Conservation (phyloP, 352 stramenopile genomes). For the Thraustochytrium sp. region DNA sequence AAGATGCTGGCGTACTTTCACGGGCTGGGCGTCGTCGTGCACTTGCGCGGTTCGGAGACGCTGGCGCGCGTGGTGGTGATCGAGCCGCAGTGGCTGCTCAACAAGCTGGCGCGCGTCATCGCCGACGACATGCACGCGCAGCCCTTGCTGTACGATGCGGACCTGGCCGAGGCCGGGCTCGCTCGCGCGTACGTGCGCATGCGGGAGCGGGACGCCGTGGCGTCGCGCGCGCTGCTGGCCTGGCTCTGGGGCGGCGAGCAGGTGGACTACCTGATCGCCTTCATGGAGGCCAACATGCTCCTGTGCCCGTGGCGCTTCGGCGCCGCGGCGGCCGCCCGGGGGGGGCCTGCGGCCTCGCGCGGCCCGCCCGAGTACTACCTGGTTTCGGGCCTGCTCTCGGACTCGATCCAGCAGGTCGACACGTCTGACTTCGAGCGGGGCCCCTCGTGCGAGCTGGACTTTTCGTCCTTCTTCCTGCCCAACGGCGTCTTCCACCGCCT, state of each 20-base stretch:
- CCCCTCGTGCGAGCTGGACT: not conserved
- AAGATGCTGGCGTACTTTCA: constrained; percentile 7
- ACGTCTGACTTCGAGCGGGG: not conserved
- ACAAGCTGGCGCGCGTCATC: constrained; percentile 6
- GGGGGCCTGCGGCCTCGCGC: no score
- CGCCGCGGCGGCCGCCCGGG: not conserved
- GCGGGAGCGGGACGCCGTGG: not conserved
- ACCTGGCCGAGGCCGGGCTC: not conserved
- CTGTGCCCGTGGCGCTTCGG: not conserved
- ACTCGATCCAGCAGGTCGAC: not conserved
- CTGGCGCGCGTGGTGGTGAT: not conserved
- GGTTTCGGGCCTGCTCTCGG: not conserved
- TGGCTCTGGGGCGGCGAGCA: constrained; percentile 11
- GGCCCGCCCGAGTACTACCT: not conserved
- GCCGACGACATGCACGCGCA: constrained; percentile 12
- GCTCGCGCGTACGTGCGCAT: not conserved
- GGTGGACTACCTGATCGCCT: constrained; percentile 9
- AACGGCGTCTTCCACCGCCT: constrained; percentile 19
- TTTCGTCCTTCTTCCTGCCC: constrained; percentile 21
- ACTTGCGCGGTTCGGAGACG: not conserved
- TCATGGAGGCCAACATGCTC: constrained; percentile 11
- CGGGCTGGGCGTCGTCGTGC: not conserved
- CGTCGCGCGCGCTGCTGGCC: not conserved
- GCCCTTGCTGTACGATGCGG: not conserved
- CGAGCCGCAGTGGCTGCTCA: constrained; percentile 27